phyloP scores from a whole-genome alignment of 2,329 filamentous ascomycete genomes.

The Madurella mycetomatis region DNA sequence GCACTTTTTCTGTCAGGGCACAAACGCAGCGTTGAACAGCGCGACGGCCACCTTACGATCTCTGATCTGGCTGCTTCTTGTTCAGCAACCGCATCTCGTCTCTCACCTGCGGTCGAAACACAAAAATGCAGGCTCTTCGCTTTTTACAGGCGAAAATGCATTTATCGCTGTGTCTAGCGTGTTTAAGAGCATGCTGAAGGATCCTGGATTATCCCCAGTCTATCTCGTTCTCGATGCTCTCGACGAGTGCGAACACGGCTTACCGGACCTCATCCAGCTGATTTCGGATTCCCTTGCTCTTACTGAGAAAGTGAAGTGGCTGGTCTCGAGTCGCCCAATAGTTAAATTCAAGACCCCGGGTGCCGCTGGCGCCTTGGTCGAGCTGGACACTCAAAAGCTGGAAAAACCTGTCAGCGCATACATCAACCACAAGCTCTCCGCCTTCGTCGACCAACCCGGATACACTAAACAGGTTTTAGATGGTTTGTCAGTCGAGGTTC shows the following conservation, averaged over 20 bases:
- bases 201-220: conserved; percentile 5
- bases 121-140: conserved; percentile 15
- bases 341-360: conserved; percentile 12
- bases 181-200: conserved; percentile 15
- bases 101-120: conserved; percentile 21
- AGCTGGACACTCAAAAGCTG: conserved; percentile 19
- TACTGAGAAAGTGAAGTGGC: conserved; percentile 18
- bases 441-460: conserved; percentile 7
- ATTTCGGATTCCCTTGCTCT: conserved; percentile 11
- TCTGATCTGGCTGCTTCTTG: conserved; percentile 22
- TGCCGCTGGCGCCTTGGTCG: conserved; percentile 6
- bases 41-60: conserved; percentile 19
- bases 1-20: conserved; percentile 21
- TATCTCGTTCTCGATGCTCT: conserved; percentile 14
- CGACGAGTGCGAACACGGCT: conserved; percentile 10
- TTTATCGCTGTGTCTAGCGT: conserved; percentile 12
- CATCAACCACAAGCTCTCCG: conserved; percentile 18
- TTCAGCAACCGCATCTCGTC: conserved; percentile 21
- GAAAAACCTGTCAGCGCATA: conserved; percentile 17
- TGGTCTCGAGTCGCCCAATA: conserved; percentile 20
- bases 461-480: conserved; percentile 13
- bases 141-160: conserved; percentile 18
- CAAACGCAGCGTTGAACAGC: conserved; percentile 16
- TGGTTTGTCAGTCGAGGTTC: conserved; percentile 12
- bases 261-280: conserved; percentile 2